Evolutionary conservation across 257 asterid genomes (phyloP), one percentile per base, ranked within the genome.

Genomic region (Nicotiana tomentosiformis): DNA sequence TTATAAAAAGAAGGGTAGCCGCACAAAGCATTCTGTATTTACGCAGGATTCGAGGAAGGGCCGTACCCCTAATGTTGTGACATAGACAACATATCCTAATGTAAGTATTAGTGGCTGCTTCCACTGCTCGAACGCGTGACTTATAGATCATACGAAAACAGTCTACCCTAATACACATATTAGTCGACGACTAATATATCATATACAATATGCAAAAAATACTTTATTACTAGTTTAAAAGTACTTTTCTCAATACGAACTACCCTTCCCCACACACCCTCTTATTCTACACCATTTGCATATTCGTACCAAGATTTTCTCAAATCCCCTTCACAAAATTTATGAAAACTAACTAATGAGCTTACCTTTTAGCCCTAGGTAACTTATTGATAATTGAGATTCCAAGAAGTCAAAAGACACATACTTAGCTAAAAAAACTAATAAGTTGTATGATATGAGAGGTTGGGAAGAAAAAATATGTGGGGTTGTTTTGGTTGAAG

Each of bases 401-500:
- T 74, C 80, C 64, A 74, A 53, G 9, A 26, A 51, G 64, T 74
- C 64, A 74, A 51, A 74, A 74, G 80, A 26, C 5, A 49, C 43
- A 74, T 14, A 49, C 43, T 74, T 49, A 7, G 43, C 62, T 1
- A 0, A 20, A 72, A 43, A 11, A 49, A 49, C 15, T 51, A 49
- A 49, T 72, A 35, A 74, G 5, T 74, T 74, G 26, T 51, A 49
- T 9, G 26, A 74, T 51, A 26, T 74, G 80, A 49, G 64, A 8
- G 16, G 53, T 49, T 74, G 49, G 62, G 80, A 26, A 49, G 29
- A 74, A 74, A 26, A 6, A 46, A 1, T 4, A 46, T 49, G 43
- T 74, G 64, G 64, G 80, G 64, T 51, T 74, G 80, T 74, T 74
- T 74, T 74, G 80, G 80, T 49, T 46, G 80, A 17, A 53, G 58